These are phyloP conservation scores for Helminthosporium solani DNA, from an alignment of 2,329 filamentous ascomycete genomes.

Conservation along the genomic window DNA sequence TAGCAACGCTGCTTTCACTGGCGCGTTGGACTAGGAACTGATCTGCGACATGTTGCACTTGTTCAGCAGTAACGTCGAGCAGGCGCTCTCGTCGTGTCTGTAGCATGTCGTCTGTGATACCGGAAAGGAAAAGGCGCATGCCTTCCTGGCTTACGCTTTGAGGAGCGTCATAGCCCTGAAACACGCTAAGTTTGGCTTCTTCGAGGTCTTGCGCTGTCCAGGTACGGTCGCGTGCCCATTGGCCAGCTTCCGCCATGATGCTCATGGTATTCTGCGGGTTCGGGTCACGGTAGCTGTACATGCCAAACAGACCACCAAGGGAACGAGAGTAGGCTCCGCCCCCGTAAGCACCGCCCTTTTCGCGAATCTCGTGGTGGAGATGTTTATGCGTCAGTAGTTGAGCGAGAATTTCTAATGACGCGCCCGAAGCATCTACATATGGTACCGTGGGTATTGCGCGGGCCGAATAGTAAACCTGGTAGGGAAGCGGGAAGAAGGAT, in stretches of 20 bases:
- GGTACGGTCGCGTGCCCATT: slow-evolving; percentile 76
- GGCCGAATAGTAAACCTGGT: slow-evolving; percentile 94
- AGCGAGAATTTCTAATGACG: slow-evolving; percentile 82
- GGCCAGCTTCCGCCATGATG: slow-evolving; percentile 79
- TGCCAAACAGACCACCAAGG: slow-evolving; percentile 83
- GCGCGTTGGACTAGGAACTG: slow-evolving; percentile 73
- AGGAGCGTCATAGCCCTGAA: slow-evolving; percentile 88
- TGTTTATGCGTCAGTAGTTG: slow-evolving; percentile 96
- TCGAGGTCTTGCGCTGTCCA: slow-evolving; percentile 87
- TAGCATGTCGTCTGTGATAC: slow-evolving; percentile 85
- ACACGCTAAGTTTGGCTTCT: slow-evolving; percentile 93
- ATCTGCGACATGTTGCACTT: slow-evolving; percentile 80
- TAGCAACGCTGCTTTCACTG: slow-evolving; percentile 64
- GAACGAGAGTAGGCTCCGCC: slow-evolving; percentile 82
- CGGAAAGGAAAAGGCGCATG: slow-evolving; percentile 79
- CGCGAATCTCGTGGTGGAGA: slow-evolving; percentile 93
- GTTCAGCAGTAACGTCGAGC: slow-evolving; percentile 77
- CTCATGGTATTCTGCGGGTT: slow-evolving; percentile 86
- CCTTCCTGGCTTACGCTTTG: slow-evolving; percentile 84
- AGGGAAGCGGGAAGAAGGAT: slow-evolving; percentile 90
- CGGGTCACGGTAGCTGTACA: slow-evolving; percentile 95
- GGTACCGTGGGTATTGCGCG: slow-evolving; percentile 79
- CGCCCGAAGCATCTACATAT: slow-evolving; percentile 73
- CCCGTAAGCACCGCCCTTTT: slow-evolving; percentile 96
- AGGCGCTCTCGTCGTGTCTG: slow-evolving; percentile 80